phyloP scores from a whole-genome alignment of 2,329 filamentous ascomycete genomes.

The Magnaporthiopsis rhizophila region DNA sequence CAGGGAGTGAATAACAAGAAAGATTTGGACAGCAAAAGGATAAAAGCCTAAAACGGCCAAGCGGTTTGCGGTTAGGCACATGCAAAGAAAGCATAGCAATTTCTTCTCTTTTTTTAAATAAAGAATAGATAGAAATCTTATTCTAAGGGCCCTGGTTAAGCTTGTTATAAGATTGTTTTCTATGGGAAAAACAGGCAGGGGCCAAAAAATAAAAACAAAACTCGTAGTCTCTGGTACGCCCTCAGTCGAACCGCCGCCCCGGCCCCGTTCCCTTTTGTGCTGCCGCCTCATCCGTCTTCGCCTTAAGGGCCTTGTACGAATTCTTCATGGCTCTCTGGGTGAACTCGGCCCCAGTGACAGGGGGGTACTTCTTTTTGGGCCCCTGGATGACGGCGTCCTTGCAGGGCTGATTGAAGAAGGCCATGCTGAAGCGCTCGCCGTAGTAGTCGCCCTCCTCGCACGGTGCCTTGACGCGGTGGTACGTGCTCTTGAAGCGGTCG shows the following conservation, averaged over 20 bases:
- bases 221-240: too few relatives aligned
- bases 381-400: constrained; percentile 45
- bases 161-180: too few relatives aligned
- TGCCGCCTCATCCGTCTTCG: not conserved
- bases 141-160: too few relatives aligned
- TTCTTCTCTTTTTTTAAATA: too few relatives aligned
- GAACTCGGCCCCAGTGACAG: constrained; percentile 47
- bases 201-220: too few relatives aligned
- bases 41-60: too few relatives aligned
- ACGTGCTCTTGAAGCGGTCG: constrained; percentile 59
- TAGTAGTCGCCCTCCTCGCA: constrained; percentile 41
- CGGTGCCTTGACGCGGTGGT: constrained; percentile 56
- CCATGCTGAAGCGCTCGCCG: constrained; percentile 48
- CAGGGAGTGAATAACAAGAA: too few relatives aligned
- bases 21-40: too few relatives aligned
- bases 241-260: constrained; percentile 6
- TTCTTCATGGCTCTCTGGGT: constrained; percentile 40
- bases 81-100: too few relatives aligned
- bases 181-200: too few relatives aligned
- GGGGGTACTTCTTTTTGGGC: constrained; percentile 45
- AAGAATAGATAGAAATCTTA: too few relatives aligned
- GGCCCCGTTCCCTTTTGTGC: not conserved
- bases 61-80: too few relatives aligned
- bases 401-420: constrained; percentile 52
- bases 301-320: constrained; percentile 32